Percentiles rank a stretch among this genome's conserved stretches.
phyloP scores from a whole-genome alignment of 2,329 filamentous ascomycete species.

The Apiospora marii region DNA sequence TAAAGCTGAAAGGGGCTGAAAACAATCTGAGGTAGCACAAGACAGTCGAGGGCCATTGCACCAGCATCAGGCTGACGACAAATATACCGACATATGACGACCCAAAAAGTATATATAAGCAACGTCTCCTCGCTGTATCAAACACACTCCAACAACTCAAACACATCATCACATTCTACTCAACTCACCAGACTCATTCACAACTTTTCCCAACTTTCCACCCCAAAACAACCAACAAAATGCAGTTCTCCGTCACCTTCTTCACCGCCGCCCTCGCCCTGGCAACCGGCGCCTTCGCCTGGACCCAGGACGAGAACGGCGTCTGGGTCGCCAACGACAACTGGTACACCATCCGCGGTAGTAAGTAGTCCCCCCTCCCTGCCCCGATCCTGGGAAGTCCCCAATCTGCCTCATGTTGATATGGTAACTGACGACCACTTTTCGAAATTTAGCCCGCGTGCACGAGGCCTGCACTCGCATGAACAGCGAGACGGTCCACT shows the following conservation, averaged over 20 bases:
- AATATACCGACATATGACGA: neutral
- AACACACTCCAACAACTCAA: neutral
- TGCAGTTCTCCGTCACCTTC: slow-evolving; percentile 19
- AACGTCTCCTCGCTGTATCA: neutral
- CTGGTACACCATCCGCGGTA: slow-evolving; percentile 10
- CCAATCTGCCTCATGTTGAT: too few relatives aligned
- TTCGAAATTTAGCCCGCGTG: neutral
- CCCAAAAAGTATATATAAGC: neutral
- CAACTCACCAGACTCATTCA: neutral
- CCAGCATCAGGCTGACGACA: neutral
- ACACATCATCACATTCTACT: neutral
- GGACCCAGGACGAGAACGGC: neutral
- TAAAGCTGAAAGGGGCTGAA: neutral
- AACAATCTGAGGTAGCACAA: too few relatives aligned
- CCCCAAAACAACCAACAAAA: neutral
- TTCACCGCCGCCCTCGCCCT: slow-evolving; percentile 20
- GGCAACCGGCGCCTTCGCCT: slow-evolving; percentile 8
- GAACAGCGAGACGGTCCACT: slow-evolving; percentile 20
- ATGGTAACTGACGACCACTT: too few relatives aligned
- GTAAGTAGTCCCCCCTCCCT: neutral
- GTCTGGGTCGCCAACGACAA: slow-evolving; percentile 25
- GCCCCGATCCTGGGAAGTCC: too few relatives aligned
- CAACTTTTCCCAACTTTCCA: neutral
- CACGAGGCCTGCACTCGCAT: slow-evolving; percentile 23
- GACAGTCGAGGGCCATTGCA: too few relatives aligned